Evolutionary conservation across 768 basidiomycete species (phyloP).

Genomic region (Lanmaoa pseudosensibilis): DNA sequence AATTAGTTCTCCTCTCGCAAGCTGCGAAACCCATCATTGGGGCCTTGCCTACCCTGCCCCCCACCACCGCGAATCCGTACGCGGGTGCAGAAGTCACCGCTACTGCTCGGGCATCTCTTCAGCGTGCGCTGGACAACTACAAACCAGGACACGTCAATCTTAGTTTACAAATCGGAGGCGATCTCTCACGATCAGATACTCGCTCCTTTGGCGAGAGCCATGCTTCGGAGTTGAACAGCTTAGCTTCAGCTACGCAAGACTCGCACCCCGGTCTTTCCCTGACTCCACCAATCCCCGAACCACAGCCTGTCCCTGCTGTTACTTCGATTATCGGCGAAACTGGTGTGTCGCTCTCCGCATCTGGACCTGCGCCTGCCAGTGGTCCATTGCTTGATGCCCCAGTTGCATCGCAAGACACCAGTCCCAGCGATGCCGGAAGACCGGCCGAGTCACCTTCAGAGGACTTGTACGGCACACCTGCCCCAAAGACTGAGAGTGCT

Average conservation of each 20-base stretch:
- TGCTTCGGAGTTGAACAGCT: conserved; percentile 65
- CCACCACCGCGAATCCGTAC: conserved; percentile 56
- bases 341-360: conserved; percentile 63
- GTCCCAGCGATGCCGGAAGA: conserved; percentile 9
- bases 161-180: conserved; percentile 43
- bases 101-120: conserved; percentile 69
- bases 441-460: conserved; percentile 26
- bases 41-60: conserved; percentile 68
- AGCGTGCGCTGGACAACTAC: conserved; percentile 78
- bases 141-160: conserved; percentile 64
- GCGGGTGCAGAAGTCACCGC: conserved; percentile 62
- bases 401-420: neutral
- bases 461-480: conserved; percentile 32
- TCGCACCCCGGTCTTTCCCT: conserved; percentile 40
- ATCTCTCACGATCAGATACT: conserved; percentile 70
- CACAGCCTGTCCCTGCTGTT: conserved; percentile 35
- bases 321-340: conserved; percentile 39
- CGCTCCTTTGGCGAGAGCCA: conserved; percentile 86
- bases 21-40: conserved; percentile 62
- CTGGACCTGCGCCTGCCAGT: conserved; percentile 64
- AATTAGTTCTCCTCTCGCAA: conserved; percentile 71
- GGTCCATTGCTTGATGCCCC: conserved; percentile 40
- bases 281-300: conserved; percentile 41
- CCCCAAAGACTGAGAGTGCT: conserved; percentile 47
- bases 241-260: conserved; percentile 34